Conservation (phyloP, 139 green algal genomes). For the Chlamydomonas sphaeroides region DNA sequence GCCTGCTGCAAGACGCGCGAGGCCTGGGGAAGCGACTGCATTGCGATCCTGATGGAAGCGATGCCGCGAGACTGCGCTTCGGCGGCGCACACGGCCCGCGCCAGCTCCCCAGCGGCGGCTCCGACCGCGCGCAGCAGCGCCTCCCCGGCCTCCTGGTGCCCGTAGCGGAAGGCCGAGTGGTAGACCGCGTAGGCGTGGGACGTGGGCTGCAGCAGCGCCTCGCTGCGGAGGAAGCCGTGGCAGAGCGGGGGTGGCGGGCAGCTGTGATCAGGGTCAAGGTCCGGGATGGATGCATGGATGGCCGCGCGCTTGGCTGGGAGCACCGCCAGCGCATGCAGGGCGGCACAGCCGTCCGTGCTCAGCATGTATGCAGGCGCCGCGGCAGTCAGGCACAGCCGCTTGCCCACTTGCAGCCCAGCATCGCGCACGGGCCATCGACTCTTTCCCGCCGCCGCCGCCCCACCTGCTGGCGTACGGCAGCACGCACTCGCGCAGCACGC, state of each 20-base stretch:
- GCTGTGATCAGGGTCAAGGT: too few relatives aligned
- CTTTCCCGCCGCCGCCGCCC: neutral
- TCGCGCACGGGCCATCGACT: too few relatives aligned
- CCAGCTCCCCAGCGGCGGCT: neutral
- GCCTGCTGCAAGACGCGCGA: neutral
- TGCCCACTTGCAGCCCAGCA: too few relatives aligned
- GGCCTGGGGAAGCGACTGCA: too few relatives aligned
- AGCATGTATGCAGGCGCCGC: neutral
- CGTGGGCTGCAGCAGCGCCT: neutral
- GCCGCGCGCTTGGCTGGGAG: too few relatives aligned
- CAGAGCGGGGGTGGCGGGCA: too few relatives aligned
- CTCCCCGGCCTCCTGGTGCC: neutral
- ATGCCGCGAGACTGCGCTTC: neutral
- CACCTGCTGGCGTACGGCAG: conserved; percentile 23
- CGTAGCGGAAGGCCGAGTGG: conserved; percentile 1
- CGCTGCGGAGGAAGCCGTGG: too few relatives aligned
- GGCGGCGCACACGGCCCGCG: too few relatives aligned
- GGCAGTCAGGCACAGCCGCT: neutral
- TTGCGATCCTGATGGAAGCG: too few relatives aligned
- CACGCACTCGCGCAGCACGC: neutral
- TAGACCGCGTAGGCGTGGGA: neutral
- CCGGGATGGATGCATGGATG: too few relatives aligned
- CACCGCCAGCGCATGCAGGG: too few relatives aligned
- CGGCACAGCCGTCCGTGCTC: too few relatives aligned
- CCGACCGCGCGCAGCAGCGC: neutral